These are phyloP conservation scores for Naumovozyma castellii DNA, from an alignment of 805 yeast species.

Conservation along the genomic window DNA sequence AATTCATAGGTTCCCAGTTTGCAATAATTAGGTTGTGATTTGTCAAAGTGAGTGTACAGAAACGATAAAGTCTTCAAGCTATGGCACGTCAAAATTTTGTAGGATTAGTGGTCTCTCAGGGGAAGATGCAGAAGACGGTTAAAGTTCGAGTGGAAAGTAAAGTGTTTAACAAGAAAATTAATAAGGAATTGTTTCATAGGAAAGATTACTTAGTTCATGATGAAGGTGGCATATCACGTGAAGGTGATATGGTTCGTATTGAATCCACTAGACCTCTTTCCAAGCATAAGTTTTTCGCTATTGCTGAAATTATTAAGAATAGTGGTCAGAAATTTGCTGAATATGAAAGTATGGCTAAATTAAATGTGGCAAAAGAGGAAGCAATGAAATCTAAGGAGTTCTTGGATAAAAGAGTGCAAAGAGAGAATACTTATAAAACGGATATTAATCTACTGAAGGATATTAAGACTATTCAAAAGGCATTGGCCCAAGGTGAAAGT, in stretches of 20 bases:
- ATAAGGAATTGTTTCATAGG: constrained; percentile 67
- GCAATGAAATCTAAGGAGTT: constrained; percentile 45
- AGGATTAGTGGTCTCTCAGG: constrained; percentile 92
- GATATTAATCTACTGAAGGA: constrained; percentile 25
- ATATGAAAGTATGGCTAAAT: constrained; percentile 66
- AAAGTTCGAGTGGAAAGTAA: constrained; percentile 81
- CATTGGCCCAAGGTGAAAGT: constrained; percentile 16
- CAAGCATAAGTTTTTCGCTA: constrained; percentile 73
- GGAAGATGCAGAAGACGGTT: constrained; percentile 91
- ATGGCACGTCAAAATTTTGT: constrained; percentile 88
- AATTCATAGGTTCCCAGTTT: too few species aligned
- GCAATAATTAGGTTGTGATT: too few species aligned
- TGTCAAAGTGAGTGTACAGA: too few species aligned
- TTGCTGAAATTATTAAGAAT: constrained; percentile 82
- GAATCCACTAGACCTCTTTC: constrained; percentile 83
- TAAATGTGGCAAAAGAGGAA: constrained; percentile 60
- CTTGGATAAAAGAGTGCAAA: constrained; percentile 37
- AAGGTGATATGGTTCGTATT: constrained; percentile 91
- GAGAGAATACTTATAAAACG: constrained; percentile 18
- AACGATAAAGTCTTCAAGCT: too few species aligned
- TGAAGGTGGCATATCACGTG: constrained; percentile 82
- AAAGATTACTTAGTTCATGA: constrained; percentile 89
- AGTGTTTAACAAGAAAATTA: constrained; percentile 59
- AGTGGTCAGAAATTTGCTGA: constrained; percentile 86
- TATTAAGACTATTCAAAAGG: constrained; percentile 22